A percentile compares a stretch with the other conserved stretches of the same genome.
Conservation (phyloP, 148 eudicot species). For the Linanthus parryae region DNA sequence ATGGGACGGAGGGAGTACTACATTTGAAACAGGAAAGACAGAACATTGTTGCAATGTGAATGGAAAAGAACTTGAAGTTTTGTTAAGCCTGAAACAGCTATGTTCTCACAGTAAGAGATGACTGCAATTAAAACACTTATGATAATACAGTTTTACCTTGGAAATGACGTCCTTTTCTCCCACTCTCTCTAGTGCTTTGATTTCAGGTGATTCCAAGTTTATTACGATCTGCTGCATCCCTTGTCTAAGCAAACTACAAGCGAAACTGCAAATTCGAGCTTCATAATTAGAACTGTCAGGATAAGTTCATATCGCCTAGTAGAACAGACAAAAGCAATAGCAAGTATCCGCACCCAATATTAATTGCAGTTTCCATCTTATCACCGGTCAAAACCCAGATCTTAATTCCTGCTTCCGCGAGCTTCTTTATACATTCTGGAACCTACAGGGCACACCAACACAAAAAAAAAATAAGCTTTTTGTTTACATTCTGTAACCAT, state of each 20-base stretch:
- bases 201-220: slow-evolving; percentile 54
- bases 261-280: slow-evolving; percentile 49
- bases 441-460: slow-evolving; percentile 38
- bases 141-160: slow-evolving; percentile 28
- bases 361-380: slow-evolving; percentile 97
- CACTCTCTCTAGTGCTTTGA: slow-evolving; percentile 52
- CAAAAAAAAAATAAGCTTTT: background rate
- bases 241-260: slow-evolving; percentile 89
- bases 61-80: too few species aligned
- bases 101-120: too few species aligned
- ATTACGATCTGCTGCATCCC: slow-evolving; percentile 80
- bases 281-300: slow-evolving; percentile 18
- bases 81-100: too few species aligned
- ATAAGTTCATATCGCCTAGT: background rate
- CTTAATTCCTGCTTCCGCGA: slow-evolving; percentile 91
- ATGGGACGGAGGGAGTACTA: too few species aligned
- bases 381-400: slow-evolving; percentile 97
- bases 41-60: too few species aligned
- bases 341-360: slow-evolving; percentile 60
- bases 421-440: slow-evolving; percentile 91
- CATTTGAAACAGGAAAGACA: too few species aligned
- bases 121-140: background rate
- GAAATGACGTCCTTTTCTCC: slow-evolving; percentile 53
- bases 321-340: background rate
- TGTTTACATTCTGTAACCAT: background rate